Evolutionary conservation across 495 filamentous ascomycete genomes (phyloP).

Genomic region (Aspergillus egyptiacus): DNA sequence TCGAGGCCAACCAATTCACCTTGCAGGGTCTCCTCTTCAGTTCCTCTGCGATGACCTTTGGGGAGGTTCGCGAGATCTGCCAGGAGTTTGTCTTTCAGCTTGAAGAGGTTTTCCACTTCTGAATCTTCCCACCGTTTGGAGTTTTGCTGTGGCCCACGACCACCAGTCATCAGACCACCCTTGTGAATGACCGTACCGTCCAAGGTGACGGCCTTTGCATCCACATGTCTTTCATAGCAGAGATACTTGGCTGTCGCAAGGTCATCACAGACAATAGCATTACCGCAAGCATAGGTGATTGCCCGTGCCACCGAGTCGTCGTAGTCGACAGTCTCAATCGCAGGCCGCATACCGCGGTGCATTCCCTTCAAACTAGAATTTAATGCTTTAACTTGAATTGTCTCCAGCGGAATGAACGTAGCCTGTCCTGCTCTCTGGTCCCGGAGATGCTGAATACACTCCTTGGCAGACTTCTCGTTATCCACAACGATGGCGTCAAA

Average conservation of each 20-base stretch:
- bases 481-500: constrained; percentile 96
- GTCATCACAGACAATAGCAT: constrained; percentile 91
- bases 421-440: constrained; percentile 80
- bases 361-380: constrained; percentile 89
- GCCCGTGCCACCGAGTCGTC: constrained; percentile 81
- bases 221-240: constrained; percentile 76
- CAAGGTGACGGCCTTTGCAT: constrained; percentile 88
- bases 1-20: constrained; percentile 80
- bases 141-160: constrained; percentile 65
- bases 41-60: constrained; percentile 61
- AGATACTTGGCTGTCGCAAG: constrained; percentile 79
- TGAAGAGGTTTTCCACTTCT: constrained; percentile 75
- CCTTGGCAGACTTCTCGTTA: constrained; percentile 85
- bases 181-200: constrained; percentile 95
- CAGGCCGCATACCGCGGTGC: constrained; percentile 75
- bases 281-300: constrained; percentile 90
- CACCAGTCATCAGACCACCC: constrained; percentile 96
- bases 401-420: constrained; percentile 93
- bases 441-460: constrained; percentile 90
- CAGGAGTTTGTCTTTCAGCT: constrained; percentile 62
- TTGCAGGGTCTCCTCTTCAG: constrained; percentile 73
- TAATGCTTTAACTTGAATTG: constrained; percentile 84
- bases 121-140: constrained; percentile 84
- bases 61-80: constrained; percentile 71
- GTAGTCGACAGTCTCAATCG: constrained; percentile 95